These are phyloP conservation scores for Crepidotus variabilis DNA, from an alignment of 768 basidiomycete genomes.

Conservation along the genomic window DNA sequence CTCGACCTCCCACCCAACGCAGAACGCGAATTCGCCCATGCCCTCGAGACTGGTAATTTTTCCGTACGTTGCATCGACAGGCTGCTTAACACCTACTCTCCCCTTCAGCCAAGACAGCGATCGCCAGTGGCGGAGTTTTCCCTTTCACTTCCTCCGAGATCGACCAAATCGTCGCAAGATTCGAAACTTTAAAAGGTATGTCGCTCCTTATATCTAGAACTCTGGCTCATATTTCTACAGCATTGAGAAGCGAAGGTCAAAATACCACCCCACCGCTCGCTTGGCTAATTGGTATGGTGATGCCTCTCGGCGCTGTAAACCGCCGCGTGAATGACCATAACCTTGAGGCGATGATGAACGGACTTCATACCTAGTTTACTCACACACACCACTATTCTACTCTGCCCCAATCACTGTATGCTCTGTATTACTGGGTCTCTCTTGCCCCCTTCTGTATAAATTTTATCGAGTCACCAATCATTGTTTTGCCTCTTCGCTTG, in stretches of 20 bases:
- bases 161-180: slow-evolving; percentile 33
- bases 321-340: slow-evolving; percentile 24
- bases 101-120: slow-evolving; percentile 24
- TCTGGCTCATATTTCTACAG: slow-evolving; percentile 13
- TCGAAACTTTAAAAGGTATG: slow-evolving; percentile 33
- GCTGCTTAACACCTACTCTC: slow-evolving; percentile 5
- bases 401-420: too few relatives aligned
- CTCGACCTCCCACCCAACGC: slow-evolving; percentile 29
- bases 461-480: too few relatives aligned
- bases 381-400: background rate
- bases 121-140: slow-evolving; percentile 27
- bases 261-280: slow-evolving; percentile 27
- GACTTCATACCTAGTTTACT: slow-evolving; percentile 21
- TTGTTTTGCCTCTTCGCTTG: too few relatives aligned
- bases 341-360: slow-evolving; percentile 30
- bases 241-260: slow-evolving; percentile 24
- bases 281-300: slow-evolving; percentile 41
- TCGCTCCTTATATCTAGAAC: slow-evolving; percentile 2
- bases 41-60: slow-evolving; percentile 26
- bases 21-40: slow-evolving; percentile 29
- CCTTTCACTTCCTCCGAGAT: slow-evolving; percentile 34
- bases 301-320: slow-evolving; percentile 36
- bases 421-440: too few relatives aligned
- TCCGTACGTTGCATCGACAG: background rate
- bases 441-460: too few relatives aligned